A percentile compares a stretch with the other conserved stretches of the same genome.
phyloP scores from a whole-genome alignment of 2,329 filamentous ascomycete genomes.

The Clonostachys solani region DNA sequence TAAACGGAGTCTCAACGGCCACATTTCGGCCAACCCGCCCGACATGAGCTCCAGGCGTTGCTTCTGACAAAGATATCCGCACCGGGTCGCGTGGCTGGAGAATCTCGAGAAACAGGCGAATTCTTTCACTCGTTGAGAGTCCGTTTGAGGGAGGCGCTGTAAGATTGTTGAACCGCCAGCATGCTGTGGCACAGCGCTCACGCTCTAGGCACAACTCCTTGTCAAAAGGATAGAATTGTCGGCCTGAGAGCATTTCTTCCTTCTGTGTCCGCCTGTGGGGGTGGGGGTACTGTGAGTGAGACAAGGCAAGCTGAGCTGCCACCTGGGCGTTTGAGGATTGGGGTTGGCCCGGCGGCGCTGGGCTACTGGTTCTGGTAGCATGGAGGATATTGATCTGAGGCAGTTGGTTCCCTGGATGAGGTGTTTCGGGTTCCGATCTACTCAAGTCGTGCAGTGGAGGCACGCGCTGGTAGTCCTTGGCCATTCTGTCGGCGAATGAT shows the following conservation, averaged over 20 bases:
- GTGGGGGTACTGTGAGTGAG: conserved; percentile 44
- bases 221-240: conserved; percentile 76
- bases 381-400: conserved; percentile 56
- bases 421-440: conserved; percentile 50
- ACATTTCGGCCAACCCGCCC: conserved; percentile 71
- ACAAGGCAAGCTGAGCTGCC: conserved; percentile 55
- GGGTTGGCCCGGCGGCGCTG: conserved; percentile 29
- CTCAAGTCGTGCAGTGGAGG: conserved; percentile 57
- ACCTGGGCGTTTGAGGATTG: conserved; percentile 42
- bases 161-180: conserved; percentile 79
- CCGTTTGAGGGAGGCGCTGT: conserved; percentile 71
- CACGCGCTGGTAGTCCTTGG: conserved; percentile 57
- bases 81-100: conserved; percentile 57
- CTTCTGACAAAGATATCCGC: conserved; percentile 49
- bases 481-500: conserved; percentile 41
- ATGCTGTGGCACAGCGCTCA: conserved; percentile 75
- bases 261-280: conserved; percentile 62
- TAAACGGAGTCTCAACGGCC: conserved; percentile 82
- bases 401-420: conserved; percentile 44
- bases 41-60: conserved; percentile 44
- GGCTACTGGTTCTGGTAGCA: conserved; percentile 44
- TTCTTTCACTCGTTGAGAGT: conserved; percentile 64
- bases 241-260: conserved; percentile 81
- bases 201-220: conserved; percentile 76
- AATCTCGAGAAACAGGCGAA: conserved; percentile 68